phyloP scores from a whole-genome alignment of 345 rosid genomes.

The Salix dunnii region DNA sequence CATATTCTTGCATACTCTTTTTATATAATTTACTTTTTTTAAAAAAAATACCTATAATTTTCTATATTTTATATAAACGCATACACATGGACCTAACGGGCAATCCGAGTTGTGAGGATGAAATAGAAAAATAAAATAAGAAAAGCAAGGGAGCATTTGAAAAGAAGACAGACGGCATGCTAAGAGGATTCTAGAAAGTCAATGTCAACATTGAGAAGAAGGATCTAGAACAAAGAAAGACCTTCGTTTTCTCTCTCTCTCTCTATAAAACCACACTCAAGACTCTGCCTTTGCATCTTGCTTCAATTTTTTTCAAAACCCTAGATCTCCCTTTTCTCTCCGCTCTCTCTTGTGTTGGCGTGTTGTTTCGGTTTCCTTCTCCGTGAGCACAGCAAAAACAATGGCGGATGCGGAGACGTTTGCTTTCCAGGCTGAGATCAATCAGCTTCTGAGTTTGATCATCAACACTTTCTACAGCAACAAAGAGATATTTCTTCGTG shows the following conservation, averaged over 20 bases:
- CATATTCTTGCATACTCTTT: too few relatives aligned
- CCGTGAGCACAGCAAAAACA: neutral
- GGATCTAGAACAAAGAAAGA: neutral
- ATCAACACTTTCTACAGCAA: slow-evolving; percentile 12
- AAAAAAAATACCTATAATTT: too few relatives aligned
- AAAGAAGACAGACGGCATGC: neutral
- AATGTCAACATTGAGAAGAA: neutral
- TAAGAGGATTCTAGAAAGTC: too few relatives aligned
- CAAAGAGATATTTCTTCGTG: slow-evolving; percentile 12
- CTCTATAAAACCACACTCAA: neutral
- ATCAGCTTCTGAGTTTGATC: slow-evolving; percentile 2
- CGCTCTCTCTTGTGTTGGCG: neutral
- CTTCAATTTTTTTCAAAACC: neutral
- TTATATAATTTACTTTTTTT: too few relatives aligned
- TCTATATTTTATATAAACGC: too few relatives aligned
- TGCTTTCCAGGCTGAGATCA: slow-evolving; percentile 11
- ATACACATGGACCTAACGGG: too few relatives aligned
- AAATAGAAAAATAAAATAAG: too few relatives aligned
- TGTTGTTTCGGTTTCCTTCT: neutral
- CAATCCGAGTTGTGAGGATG: too few relatives aligned
- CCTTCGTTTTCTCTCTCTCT: neutral
- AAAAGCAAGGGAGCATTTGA: too few relatives aligned
- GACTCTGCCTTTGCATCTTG: too few relatives aligned
- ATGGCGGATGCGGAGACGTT: slow-evolving; percentile 10
- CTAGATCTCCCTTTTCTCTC: neutral